Evolutionary conservation across 345 rosid species (phyloP).

Genomic region (Eucalyptus virginea): DNA sequence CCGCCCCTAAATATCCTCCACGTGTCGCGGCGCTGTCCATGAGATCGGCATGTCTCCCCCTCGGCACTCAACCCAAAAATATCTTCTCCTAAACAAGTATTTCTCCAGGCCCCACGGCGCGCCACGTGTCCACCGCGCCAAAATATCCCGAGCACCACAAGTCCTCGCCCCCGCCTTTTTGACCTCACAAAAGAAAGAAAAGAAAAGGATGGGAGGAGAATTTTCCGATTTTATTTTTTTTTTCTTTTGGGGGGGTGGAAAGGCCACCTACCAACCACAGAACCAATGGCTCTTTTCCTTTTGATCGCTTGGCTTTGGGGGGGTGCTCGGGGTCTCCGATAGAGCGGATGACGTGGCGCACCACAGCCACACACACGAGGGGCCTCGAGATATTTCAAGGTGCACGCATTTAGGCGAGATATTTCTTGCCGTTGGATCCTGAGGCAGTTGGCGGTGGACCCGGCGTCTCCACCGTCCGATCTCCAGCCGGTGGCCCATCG

Average conservation of each 20-base stretch:
- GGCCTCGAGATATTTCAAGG: slow-evolving; percentile 27
- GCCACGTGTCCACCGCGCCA: not conserved
- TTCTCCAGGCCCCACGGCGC: not conserved
- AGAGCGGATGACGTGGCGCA: slow-evolving; percentile 33
- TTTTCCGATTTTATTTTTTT: not conserved
- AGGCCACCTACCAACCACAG: not conserved
- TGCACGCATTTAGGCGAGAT: not conserved
- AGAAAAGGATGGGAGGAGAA: not conserved
- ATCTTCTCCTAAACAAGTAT: not conserved
- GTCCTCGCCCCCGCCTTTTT: not conserved
- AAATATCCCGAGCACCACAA: not conserved
- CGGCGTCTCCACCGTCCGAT: slow-evolving; percentile 15
- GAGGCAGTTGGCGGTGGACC: not conserved
- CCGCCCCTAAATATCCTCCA: not conserved
- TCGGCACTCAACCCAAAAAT: not conserved
- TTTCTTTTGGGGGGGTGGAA: not conserved
- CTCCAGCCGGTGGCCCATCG: not conserved
- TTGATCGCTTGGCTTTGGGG: not conserved
- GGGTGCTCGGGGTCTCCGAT: not conserved
- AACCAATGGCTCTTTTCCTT: not conserved
- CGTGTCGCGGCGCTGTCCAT: slow-evolving; percentile 4
- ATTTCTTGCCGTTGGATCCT: not conserved
- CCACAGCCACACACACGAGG: slow-evolving; percentile 19
- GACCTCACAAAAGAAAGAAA: not conserved
- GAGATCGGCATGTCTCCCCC: not conserved